Evolutionary conservation across 2,329 filamentous ascomycete species (phyloP), one percentile per base, ranked within the genome.

Genomic region (Penicillium rolfsii): DNA sequence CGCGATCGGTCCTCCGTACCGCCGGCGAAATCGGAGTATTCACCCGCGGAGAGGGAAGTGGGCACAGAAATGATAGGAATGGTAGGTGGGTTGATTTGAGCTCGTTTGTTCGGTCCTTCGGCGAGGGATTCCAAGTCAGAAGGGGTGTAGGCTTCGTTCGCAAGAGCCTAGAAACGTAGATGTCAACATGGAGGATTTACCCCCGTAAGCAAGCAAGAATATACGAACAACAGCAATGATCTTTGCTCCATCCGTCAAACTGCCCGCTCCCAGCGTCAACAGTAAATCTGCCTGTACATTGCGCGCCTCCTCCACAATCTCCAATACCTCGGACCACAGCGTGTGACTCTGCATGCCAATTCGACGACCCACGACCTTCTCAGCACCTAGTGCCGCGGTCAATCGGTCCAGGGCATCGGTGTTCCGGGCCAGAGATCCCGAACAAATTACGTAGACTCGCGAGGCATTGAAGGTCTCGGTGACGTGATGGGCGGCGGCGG

Each of bases 241-340:
- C 69, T 87, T 87, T 0, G 83, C 83, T 0, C 76, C 83, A 67
- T 87, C 84, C 0, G 82, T 85, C n/a, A 86, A 68, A 50, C 80
- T 84, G 0, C 85, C 84, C 0, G 78, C 84, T 3, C 85, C 84
- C 2, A 87, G 69, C 0, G 84, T 86, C 11, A 87, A 70, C 5
- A 87, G 68, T 43, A 82, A 76, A 72, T 87, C 84, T 0, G 78
- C 78, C 4, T 77, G 57, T 7, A 66, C 67, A 0, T 66, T 62
- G 5, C 73, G 68, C 1, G 77, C 77, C 24, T 84, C 80, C 0
- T 73, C 66, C 1, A 79, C 74, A 28, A 84, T 77, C 46, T 82
- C 76, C 0, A 86, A 65, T 6, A 85, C 78, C 60, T 86, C 81
- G 1, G 79, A 78, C 77, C 82, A 85, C 4, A 81, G 77, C 1